Evolutionary conservation across 371 early-diverging fungal genomes (phyloP), one percentile per base, ranked within the genome.

Genomic region (Mortierella sp.): DNA sequence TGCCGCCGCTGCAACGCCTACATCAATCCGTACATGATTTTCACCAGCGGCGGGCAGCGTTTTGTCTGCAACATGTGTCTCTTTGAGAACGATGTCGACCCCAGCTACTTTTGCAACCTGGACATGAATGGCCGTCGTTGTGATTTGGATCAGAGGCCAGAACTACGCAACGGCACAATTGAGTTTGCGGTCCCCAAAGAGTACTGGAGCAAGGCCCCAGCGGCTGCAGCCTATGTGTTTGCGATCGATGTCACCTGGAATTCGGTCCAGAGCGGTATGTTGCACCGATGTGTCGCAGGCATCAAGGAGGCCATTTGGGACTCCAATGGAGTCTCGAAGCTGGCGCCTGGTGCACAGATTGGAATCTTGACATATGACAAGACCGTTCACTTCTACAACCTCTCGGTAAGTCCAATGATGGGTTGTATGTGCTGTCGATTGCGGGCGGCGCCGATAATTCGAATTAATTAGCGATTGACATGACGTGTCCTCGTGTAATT

Each of bases 1-100:
- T 99, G 99, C 86, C 86, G 89, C n/a, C 94, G 98, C 2, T 99
- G 99, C 92, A 95, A 95, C 75, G 97, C 94, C 1, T 99, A 99
- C 79, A 92, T 98, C 80, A 99, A 99, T 88, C 97, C 97, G 10
- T 94, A 92, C 89, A 95, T 97, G 86, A 89, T 87, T 43, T 99
- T 96, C 80, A 92, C 93, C 19, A 95, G 96, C 40, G 98, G 97
- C 5, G 99, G 99, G 6, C 91, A 95, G 69, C 94, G 93, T 75
- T 98, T 95, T 86, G 90, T 94, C 21, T 99, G 99, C 87, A 99
- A 99, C 87, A 89, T 99, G 76, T 99, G 99, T 89, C 89, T 90
- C 40, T 95, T 94, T 81, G 95, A 94, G 72, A 99, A 97, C 83
- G 93, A 95, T 80, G 93, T 95, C 93, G 87, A 77, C 40, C 82